These are phyloP conservation scores for Crithidia mellificae DNA, from an alignment of 208 protist genomes.

Conservation along the genomic window DNA sequence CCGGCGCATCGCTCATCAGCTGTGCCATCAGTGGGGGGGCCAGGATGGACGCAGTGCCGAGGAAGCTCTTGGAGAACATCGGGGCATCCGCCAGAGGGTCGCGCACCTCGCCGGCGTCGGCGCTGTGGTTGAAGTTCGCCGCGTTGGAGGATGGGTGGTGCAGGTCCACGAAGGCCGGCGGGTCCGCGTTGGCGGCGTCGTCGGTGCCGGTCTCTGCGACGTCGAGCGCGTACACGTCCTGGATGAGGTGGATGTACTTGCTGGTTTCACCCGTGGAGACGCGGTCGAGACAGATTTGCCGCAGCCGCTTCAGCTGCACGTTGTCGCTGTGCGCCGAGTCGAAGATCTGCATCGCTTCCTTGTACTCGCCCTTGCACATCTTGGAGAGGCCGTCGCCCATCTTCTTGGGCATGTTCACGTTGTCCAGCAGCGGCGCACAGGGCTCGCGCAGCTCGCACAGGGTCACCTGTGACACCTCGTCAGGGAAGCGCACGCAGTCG, in stretches of 20 bases:
- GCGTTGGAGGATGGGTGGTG: not conserved
- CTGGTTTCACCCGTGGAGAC: slow-evolving; percentile 39
- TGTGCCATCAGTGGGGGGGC: slow-evolving; percentile 8
- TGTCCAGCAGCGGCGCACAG: slow-evolving; percentile 15
- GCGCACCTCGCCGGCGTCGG: slow-evolving; percentile 4
- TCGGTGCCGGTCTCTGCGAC: slow-evolving; percentile 7
- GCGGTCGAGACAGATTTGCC: slow-evolving; percentile 51
- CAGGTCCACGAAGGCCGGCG: slow-evolving; percentile 1
- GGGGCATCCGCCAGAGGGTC: slow-evolving; percentile 15
- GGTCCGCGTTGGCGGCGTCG: slow-evolving; percentile 9
- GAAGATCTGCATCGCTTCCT: slow-evolving; percentile 34
- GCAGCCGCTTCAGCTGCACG: slow-evolving; percentile 47
- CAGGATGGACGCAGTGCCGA: slow-evolving; percentile 8
- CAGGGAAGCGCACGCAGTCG: slow-evolving; percentile 53
- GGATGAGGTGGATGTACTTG: slow-evolving; percentile 44
- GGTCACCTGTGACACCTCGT: slow-evolving; percentile 41
- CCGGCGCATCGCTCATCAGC: slow-evolving; percentile 2
- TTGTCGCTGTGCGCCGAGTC: slow-evolving; percentile 37
- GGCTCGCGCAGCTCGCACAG: slow-evolving; percentile 57
- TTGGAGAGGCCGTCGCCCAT: slow-evolving; percentile 58
- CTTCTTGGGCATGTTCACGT: slow-evolving; percentile 34
- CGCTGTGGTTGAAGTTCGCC: not conserved
- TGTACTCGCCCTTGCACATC: slow-evolving; percentile 64
- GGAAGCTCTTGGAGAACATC: slow-evolving; percentile 22
- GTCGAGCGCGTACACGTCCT: slow-evolving; percentile 41